phyloP scores from a whole-genome alignment of 2,329 filamentous ascomycete species.

The Pezicula rhizophila region DNA sequence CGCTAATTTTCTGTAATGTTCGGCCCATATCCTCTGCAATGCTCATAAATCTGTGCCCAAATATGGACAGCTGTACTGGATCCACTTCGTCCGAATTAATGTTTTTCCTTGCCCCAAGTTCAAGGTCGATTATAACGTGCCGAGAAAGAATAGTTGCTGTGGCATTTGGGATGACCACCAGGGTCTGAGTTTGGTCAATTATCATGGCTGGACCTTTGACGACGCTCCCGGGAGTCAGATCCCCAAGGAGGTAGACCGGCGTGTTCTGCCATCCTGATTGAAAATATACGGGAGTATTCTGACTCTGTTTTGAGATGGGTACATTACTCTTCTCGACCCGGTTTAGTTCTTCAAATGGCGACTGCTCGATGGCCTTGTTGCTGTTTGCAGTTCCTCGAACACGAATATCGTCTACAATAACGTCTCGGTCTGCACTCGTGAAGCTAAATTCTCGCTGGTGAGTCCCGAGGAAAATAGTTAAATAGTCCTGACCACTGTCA shows the following conservation, averaged over 20 bases:
- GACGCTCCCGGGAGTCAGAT: slow-evolving; percentile 63
- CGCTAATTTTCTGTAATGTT: slow-evolving; percentile 69
- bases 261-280: slow-evolving; percentile 8
- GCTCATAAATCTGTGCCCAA: slow-evolving; percentile 75
- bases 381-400: slow-evolving; percentile 67
- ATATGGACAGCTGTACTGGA: slow-evolving; percentile 70
- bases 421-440: slow-evolving; percentile 65
- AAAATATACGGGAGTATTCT: slow-evolving; percentile 7
- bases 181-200: slow-evolving; percentile 81
- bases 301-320: neutral
- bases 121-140: slow-evolving; percentile 72
- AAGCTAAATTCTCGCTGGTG: slow-evolving; percentile 91
- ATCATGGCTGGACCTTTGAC: slow-evolving; percentile 77
- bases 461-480: slow-evolving; percentile 72
- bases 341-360: slow-evolving; percentile 2
- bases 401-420: slow-evolving; percentile 82
- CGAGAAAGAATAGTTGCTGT: slow-evolving; percentile 55
- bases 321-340: neutral
- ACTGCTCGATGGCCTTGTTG: slow-evolving; percentile 57
- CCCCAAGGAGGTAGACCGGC: slow-evolving; percentile 44
- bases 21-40: slow-evolving; percentile 80
- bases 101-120: neutral
- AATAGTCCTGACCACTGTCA: slow-evolving; percentile 56
- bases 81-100: slow-evolving; percentile 51
- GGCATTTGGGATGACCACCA: slow-evolving; percentile 75